Evolutionary conservation across 208 protist genomes (phyloP).

Genomic region (Angomonas ambiguus): DNA sequence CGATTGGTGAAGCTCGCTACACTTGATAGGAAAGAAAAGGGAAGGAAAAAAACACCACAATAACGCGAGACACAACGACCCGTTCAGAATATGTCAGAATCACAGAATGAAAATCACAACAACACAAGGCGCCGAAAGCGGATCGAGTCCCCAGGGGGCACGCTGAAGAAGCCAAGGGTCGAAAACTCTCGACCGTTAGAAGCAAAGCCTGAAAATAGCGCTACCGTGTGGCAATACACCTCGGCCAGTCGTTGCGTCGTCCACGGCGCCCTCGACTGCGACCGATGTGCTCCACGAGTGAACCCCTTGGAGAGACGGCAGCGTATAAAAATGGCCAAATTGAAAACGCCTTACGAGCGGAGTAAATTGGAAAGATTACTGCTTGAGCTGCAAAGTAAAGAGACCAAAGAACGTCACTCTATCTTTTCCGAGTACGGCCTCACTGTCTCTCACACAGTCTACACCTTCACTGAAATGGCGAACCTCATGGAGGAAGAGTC

Average conservation of each 20-base stretch:
- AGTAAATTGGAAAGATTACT: conserved; percentile 39
- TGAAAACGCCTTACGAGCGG: conserved; percentile 75
- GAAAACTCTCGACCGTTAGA: background rate
- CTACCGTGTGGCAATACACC: conserved; percentile 51
- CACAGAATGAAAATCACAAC: background rate
- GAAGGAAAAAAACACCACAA: too few relatives aligned
- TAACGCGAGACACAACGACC: background rate
- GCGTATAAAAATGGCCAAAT: conserved; percentile 51
- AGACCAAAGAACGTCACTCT: conserved; percentile 21
- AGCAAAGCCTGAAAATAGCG: background rate
- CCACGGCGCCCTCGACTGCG: conserved; percentile 59
- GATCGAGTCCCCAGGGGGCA: background rate
- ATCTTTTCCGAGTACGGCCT: background rate
- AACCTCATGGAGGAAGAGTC: background rate
- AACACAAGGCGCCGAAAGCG: background rate
- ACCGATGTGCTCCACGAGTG: conserved; percentile 27
- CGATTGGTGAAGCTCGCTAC: background rate
- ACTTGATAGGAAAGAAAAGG: too few relatives aligned
- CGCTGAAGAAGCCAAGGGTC: background rate
- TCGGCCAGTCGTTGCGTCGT: conserved; percentile 64
- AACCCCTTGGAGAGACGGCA: conserved; percentile 45
- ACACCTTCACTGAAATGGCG: background rate
- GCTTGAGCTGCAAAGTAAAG: conserved; percentile 21
- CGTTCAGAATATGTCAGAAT: background rate
- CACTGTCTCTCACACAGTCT: background rate